Evolutionary conservation across 2,329 filamentous ascomycete species (phyloP), one percentile per base, ranked within the genome.

Genomic region (Microdochium nivale): DNA sequence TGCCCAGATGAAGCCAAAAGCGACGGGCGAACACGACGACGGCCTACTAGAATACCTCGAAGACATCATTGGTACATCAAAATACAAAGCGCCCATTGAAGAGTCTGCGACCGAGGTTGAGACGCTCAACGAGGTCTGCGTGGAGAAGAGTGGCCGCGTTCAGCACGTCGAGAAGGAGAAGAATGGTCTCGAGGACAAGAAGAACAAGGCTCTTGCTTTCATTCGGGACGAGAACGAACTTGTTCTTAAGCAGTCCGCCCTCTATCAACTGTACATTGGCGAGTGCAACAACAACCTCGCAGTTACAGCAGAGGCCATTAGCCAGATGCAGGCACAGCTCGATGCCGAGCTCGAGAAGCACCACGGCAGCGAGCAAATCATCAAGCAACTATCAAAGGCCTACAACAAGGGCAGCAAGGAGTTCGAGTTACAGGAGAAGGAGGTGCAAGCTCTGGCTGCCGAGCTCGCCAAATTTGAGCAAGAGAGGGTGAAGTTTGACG

Each of bases 111-210:
- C 86, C 1, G 89, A 97, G 67, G 89, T 96, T 0, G 94, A 99
- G 69, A 84, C 83, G 1, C 79, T 97, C 51, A 99, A 99, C 64
- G 94, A 99, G 61, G 82, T 95, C 2, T 99, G 94, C 64, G 78
- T 90, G 61, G 94, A 99, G 68, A 99, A 99, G 75, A 96, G 88
- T 59, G 88, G 84, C 33, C 88, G 95, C 55, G 94, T 99, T 1
- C 90, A 97, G 69, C 92, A 96, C 62, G 94, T 99, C 1, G 94
- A 99, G 67, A 99, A 96, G 68, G 94, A 99, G 69, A 96, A 90
- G 76, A 89, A 88, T 58, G 78, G 84, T 48, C 80, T 99, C 2
- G 94, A 96, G 63, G 91, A 95, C 67, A 97, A 96, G 75, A 99
- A 99, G 71, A 86, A 97, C 65, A 90, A 91, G 68, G 95, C 94